Evolutionary conservation across 2,329 filamentous ascomycete genomes (phyloP), one percentile per base, ranked within the genome.

Genomic region (Madurella mycetomatis): DNA sequence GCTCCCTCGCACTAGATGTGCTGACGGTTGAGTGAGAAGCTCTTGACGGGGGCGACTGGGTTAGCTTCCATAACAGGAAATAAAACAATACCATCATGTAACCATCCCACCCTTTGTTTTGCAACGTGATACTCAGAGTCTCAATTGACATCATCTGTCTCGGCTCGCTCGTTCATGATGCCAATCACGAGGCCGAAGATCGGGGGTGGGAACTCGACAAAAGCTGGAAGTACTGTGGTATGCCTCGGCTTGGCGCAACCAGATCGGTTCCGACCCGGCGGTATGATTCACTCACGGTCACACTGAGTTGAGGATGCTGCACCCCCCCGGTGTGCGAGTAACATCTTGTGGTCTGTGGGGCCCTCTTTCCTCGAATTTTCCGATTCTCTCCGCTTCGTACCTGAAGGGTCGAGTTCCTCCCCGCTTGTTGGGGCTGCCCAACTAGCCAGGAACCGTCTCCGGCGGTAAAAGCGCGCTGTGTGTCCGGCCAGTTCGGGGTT

Each of bases 191-290:
- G 41, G 41, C 34, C 34, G 34, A 37, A 9, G 18, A 44, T 44
- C 18, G 42, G 18, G 18, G 18, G 11, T 18, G 18, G 9, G 12
- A 25, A 30, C 42, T 42, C 19, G 41, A 16, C 41, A 5, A 42
- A 18, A 30, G 16, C 41, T 42, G 25, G 7, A 25, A 25, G 25
- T 25, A n/a, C n/a, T n/a, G n/a, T n/a, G n/a, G 25, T 25, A 25
- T 25, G 25, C 25, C 25, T 25, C 25, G 25, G 25, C 25, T 25
- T 37, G 34, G 34, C 13, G 34, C 34, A 37, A 37, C 11, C 8
- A 41, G 53, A 58, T 58, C 56, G 56, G 47, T 58, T 49, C 56
- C 53, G 53, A 54, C 41, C 17, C 30, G 40, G 37, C 50, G 56
- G 56, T 54, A 58, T 58, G 56, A 58, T 58, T 58, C 56, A 58